Conservation (phyloP, 179 eudicot species). For the Spinacia oleracea region DNA sequence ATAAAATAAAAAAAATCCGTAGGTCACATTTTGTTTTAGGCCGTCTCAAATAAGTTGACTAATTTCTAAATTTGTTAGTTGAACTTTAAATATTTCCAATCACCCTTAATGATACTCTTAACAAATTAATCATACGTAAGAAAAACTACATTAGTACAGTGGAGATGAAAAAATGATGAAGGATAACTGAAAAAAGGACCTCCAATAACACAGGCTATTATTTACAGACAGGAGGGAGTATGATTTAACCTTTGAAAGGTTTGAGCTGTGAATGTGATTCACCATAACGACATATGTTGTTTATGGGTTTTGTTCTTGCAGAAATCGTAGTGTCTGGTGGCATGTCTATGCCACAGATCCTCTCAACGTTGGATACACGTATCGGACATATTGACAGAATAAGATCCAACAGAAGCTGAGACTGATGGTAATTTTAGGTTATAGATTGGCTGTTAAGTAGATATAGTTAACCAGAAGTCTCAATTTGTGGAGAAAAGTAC, state of each 20-base stretch:
- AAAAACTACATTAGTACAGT: too few relatives aligned
- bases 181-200: neutral
- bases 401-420: conserved; percentile 60
- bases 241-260: neutral
- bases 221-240: neutral
- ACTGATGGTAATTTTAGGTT: conserved; percentile 14
- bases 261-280: neutral
- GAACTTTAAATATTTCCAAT: too few relatives aligned
- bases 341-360: conserved; percentile 97
- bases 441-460: conserved; percentile 24
- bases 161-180: too few relatives aligned
- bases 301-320: conserved; percentile 34
- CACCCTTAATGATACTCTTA: too few relatives aligned
- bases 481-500: conserved; percentile 12
- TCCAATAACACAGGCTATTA: neutral
- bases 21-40: too few relatives aligned
- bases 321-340: conserved; percentile 97
- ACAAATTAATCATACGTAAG: too few relatives aligned
- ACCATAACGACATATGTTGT: neutral
- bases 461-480: conserved; percentile 23
- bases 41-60: too few relatives aligned
- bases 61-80: too few relatives aligned
- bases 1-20: too few relatives aligned
- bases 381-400: conserved; percentile 62
- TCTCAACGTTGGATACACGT: conserved; percentile 67